A percentile compares a stretch with the other conserved stretches of the same genome.
These are phyloP conservation scores for Diversispora eburnea DNA, from an alignment of 192 early-diverging fungal species.

Conservation along the genomic window DNA sequence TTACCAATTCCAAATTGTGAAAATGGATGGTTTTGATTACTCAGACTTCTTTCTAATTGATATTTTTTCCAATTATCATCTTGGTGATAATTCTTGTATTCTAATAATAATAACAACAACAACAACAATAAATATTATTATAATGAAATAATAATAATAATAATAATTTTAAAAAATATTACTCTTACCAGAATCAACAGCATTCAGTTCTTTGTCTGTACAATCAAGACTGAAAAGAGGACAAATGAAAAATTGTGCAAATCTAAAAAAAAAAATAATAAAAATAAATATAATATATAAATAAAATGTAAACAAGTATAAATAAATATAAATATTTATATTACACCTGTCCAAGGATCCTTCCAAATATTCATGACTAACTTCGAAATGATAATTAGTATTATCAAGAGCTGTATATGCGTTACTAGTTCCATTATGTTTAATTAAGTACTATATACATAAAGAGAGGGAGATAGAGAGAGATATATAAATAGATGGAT, in stretches of 20 bases:
- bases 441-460: conserved; percentile 52
- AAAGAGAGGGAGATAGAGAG: not conserved
- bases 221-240: conserved; percentile 85
- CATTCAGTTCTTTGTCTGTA: conserved; percentile 89
- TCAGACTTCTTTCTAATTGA: conserved; percentile 82
- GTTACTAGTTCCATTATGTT: conserved; percentile 77
- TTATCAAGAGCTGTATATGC: conserved; percentile 75
- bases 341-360: conserved; percentile 54
- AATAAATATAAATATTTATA: not conserved
- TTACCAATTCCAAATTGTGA: conserved; percentile 92
- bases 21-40: conserved; percentile 74
- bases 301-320: not conserved
- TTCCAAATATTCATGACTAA: conserved; percentile 56
- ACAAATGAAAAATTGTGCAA: conserved; percentile 90
- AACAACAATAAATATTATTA: not conserved
- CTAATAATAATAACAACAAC: conserved; percentile 32
- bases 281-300: not conserved
- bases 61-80: conserved; percentile 84
- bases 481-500: not conserved
- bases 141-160: not conserved
- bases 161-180: not conserved
- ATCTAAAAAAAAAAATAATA: conserved; percentile 36
- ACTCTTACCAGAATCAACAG: conserved; percentile 80
- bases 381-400: conserved; percentile 90
- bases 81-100: conserved; percentile 95